Evolutionary conservation across 768 basidiomycete genomes (phyloP).

Genomic region (Tulasnella sp.): DNA sequence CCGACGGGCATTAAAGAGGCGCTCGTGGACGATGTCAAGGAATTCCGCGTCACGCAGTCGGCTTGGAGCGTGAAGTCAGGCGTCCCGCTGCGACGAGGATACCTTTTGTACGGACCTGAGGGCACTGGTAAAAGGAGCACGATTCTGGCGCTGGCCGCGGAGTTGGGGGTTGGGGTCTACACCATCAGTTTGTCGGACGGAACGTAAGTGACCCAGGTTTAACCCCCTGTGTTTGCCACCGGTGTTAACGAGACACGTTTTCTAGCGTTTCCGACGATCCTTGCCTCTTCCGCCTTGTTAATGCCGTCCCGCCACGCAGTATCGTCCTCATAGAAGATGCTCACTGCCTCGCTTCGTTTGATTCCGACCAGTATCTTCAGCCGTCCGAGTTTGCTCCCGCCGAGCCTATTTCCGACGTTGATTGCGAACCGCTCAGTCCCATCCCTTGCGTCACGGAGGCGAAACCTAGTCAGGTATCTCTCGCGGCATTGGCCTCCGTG

Average conservation of each 20-base stretch:
- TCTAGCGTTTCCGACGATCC: slow-evolving; percentile 53
- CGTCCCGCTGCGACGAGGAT: slow-evolving; percentile 61
- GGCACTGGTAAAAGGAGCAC: slow-evolving; percentile 63
- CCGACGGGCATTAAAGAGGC: slow-evolving; percentile 53
- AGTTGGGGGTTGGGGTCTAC: slow-evolving; percentile 42
- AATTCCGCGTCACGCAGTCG: slow-evolving; percentile 54
- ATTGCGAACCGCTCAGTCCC: slow-evolving; percentile 20
- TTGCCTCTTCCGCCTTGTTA: slow-evolving; percentile 52
- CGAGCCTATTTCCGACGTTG: slow-evolving; percentile 46
- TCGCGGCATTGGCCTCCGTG: slow-evolving; percentile 60
- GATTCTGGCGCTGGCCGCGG: slow-evolving; percentile 52
- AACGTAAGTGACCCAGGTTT: slow-evolving; percentile 44
- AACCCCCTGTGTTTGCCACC: no score
- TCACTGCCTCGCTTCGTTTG: slow-evolving; percentile 46
- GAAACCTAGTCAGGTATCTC: slow-evolving; percentile 49
- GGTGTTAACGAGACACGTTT: no score
- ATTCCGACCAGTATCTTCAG: no score
- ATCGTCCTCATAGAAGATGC: slow-evolving; percentile 65
- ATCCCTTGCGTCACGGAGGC: slow-evolving; percentile 29
- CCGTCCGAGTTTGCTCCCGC: slow-evolving; percentile 52
- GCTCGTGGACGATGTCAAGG: slow-evolving; percentile 55
- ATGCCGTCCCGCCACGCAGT: slow-evolving; percentile 54
- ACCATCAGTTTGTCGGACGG: slow-evolving; percentile 55
- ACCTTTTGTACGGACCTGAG: slow-evolving; percentile 62
- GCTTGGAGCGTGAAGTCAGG: slow-evolving; percentile 63